Evolutionary conservation across 2,329 filamentous ascomycete genomes (phyloP).

Genomic region (Trichoderma breve): DNA sequence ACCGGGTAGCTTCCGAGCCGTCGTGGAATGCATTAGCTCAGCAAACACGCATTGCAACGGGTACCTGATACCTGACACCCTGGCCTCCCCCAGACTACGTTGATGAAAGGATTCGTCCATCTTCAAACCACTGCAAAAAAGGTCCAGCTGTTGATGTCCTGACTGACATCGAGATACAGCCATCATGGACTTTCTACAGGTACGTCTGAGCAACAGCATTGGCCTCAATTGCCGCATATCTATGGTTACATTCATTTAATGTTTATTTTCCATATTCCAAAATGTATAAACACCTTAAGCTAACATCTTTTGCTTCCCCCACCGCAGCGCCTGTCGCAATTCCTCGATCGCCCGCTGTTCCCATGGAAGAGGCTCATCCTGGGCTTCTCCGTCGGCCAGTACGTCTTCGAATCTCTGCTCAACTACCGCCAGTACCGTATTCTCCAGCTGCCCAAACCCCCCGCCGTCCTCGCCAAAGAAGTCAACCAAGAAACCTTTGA

Average conservation of each 20-base stretch:
- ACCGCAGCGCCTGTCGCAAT: conserved; percentile 77
- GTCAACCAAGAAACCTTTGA: conserved; percentile 89
- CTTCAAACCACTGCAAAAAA: not conserved
- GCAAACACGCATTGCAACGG: conserved; percentile 1
- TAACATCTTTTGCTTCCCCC: too few species aligned
- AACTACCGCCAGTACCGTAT: conserved; percentile 87
- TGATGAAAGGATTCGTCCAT: conserved; percentile 1
- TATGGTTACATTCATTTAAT: not conserved
- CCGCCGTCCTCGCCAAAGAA: conserved; percentile 83
- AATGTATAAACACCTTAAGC: not conserved
- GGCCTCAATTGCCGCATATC: not conserved
- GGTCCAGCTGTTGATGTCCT: conserved; percentile 9
- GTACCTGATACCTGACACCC: conserved; percentile 18
- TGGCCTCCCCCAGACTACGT: conserved; percentile 17
- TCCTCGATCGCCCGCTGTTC: conserved; percentile 88
- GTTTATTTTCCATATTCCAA: not conserved
- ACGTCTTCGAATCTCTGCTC: conserved; percentile 84
- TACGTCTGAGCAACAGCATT: conserved; percentile 24
- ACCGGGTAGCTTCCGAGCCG: conserved; percentile 4
- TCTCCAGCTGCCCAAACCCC: conserved; percentile 73
- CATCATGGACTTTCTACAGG: conserved; percentile 50
- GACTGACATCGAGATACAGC: conserved; percentile 20
- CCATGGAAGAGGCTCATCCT: conserved; percentile 97
- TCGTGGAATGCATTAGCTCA: conserved; percentile 19
- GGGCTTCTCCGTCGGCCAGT: conserved; percentile 90